Base-by-base conservation (phyloP, 306 rosid species). In the Hippophae gyantsensis region DNA sequence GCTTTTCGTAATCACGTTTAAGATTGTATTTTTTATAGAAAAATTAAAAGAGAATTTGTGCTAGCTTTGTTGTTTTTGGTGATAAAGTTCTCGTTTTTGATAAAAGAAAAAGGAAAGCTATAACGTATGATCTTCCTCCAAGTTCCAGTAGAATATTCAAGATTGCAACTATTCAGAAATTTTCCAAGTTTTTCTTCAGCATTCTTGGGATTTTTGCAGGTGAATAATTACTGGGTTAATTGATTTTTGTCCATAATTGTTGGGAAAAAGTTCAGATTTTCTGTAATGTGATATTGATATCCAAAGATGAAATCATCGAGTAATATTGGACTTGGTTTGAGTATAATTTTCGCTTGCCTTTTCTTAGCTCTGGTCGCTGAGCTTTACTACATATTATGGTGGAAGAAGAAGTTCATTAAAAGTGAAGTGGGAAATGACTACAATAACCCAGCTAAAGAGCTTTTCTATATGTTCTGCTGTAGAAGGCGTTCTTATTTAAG, bases 361-460 rank as follows among this genome's bases (percentile, higher is more conserved):
- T 70, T 92, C 76, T 84, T 92, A 57, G 99, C 99, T 71, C 84
- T 92, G 57, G 80, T 88, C 40, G 96, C 95, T 63, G 99, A 92
- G 79, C 94, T 92, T 68, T 92, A 85, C 80, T 92, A 92, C 56
- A 67, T 92, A 72, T 57, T 92, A 43, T 88, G 99, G 99, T 86
- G 97, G 97, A 92, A 92, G 85, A 92, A 88, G 79, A 86, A 83
- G 60, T 79, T 85, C 69, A 78, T 80, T 54, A 75, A 56, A 58
- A 86, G 86, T 72, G 90, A 80, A 63, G 79, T 87, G 58, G 87
- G 80, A 43, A 81, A 67, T 73, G 82, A 81, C 46, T 83, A 81
- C 72, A 80, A 83, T 32, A 32, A 32, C 38, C 38, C 38, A 32
- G 38, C 38, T 4, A 32, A 32, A 32, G 38, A 32, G 38, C 38